phyloP scores from a whole-genome alignment of 495 filamentous ascomycete genomes.

The Podospora pseudopauciseta region DNA sequence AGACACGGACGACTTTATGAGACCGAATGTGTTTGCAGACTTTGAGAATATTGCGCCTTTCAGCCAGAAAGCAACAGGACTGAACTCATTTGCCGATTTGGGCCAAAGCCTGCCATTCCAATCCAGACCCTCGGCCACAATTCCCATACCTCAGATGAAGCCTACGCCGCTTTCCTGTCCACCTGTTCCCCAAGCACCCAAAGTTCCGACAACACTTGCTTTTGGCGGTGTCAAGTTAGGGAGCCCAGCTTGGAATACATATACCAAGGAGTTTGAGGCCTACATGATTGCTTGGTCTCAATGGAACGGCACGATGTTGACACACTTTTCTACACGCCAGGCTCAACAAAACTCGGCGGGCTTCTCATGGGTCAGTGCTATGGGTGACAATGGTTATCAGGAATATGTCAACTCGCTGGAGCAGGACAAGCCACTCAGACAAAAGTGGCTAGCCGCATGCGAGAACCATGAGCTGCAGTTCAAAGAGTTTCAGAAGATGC shows the following conservation, averaged over 20 bases:
- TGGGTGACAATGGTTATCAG: constrained; percentile 45
- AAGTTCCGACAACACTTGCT: constrained; percentile 36
- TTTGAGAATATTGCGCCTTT: constrained; percentile 68
- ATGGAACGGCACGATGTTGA: constrained; percentile 62
- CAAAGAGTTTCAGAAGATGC: constrained; percentile 43
- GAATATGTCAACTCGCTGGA: constrained; percentile 60
- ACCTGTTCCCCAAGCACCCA: constrained; percentile 56
- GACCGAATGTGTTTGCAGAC: constrained; percentile 55
- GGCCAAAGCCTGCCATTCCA: constrained; percentile 67
- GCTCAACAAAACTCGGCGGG: constrained; percentile 40
- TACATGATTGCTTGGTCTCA: constrained; percentile 69
- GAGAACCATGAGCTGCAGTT: constrained; percentile 63
- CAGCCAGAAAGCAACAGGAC: constrained; percentile 46
- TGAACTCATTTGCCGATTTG: constrained; percentile 64
- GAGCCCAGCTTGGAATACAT: constrained; percentile 53
- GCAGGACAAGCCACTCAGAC: constrained; percentile 59
- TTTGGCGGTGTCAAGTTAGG: constrained; percentile 39
- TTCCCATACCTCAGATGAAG: constrained; percentile 38
- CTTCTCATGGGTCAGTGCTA: constrained; percentile 52
- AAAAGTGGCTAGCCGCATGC: constrained; percentile 61
- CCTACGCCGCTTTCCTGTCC: constrained; percentile 53
- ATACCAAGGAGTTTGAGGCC: constrained; percentile 56
- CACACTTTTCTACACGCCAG: constrained; percentile 65
- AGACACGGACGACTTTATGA: constrained; percentile 43
- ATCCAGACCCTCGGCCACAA: constrained; percentile 53